A percentile compares a stretch with the other conserved stretches of the same genome.
Conservation (phyloP, 176 grass and related monocot species). For the Bothriochloa decipiens region DNA sequence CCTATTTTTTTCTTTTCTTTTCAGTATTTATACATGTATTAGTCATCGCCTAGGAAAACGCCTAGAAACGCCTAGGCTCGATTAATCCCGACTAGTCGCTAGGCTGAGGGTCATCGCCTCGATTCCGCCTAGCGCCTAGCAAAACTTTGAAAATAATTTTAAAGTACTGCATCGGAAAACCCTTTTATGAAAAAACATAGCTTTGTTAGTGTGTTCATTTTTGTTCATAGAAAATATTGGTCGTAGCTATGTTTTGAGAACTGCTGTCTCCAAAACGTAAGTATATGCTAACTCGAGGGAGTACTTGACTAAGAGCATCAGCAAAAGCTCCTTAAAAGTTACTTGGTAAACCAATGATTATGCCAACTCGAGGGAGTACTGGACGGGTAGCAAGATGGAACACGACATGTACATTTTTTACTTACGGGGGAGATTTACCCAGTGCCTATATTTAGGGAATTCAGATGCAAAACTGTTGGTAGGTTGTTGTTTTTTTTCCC, state of each 20-base stretch:
- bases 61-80: too few species aligned
- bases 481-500: neutral
- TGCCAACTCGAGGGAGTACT: too few species aligned
- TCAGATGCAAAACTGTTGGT: neutral
- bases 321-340: neutral
- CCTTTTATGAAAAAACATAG: neutral
- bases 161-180: neutral
- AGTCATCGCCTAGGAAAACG: too few species aligned
- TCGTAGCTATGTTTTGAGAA: neutral
- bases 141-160: neutral
- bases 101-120: too few species aligned
- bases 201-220: neutral
- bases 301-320: neutral
- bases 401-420: too few species aligned
- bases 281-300: neutral
- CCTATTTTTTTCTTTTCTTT: too few species aligned
- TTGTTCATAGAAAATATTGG: neutral
- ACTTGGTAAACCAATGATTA: too few species aligned
- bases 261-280: neutral
- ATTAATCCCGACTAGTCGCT: too few species aligned
- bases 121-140: too few species aligned
- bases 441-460: neutral
- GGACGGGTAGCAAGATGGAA: too few species aligned
- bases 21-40: too few species aligned
- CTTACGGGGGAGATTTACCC: neutral